Base-by-base conservation (phyloP, 1,284 basidiomycete species). In the Trametes hirsuta region DNA sequence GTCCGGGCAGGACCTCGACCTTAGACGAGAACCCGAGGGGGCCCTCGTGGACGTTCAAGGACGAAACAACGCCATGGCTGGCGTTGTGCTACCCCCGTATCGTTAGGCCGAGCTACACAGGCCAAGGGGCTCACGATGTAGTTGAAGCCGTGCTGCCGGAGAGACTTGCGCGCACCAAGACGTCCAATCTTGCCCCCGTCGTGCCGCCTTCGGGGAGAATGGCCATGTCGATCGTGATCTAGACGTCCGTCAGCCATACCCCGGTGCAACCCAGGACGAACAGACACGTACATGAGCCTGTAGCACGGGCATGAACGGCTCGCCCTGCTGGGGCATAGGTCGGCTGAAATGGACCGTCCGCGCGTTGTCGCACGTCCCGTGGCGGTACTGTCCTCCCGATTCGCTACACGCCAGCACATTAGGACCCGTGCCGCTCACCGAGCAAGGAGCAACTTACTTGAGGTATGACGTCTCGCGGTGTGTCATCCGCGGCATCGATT, bases 281-380 rank as follows among this genome's bases (percentile, higher is more conserved):
- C 24, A 52, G 64, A 64, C 51, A 83, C 89, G 67, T 78, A 93
- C 91, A 79, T 99, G 97, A 4, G 96, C 97, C 76, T 99, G 97
- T 53, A 99, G 76, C 25, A 99, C 97, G 24, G 95, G 83, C 15
- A 97, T 99, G 73, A 90, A 98, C 1, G 95, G 94, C 63, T 96
- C 90, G 70, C 88, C 90, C 74, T 95, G 90, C 66, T 94, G 91
- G 2, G 81, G 67, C 4, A 88, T 88, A 5, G 93, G 92, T 40
- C 86, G 83, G 47, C 95, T 95, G 72, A 97, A 94, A 77, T 95
- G 93, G 54, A 93, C 77, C 8, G 95, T 97, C 55, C 95, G 84
- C 1, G 94, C 96, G 9, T 94, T 96, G 75, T 98, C 95, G 75
- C 95, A 95, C 1, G 95, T 97, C 3, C 93, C 94, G 70, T 96